phyloP scores from a whole-genome alignment of 441 rosid species.

The Eutrema salsugineum region DNA sequence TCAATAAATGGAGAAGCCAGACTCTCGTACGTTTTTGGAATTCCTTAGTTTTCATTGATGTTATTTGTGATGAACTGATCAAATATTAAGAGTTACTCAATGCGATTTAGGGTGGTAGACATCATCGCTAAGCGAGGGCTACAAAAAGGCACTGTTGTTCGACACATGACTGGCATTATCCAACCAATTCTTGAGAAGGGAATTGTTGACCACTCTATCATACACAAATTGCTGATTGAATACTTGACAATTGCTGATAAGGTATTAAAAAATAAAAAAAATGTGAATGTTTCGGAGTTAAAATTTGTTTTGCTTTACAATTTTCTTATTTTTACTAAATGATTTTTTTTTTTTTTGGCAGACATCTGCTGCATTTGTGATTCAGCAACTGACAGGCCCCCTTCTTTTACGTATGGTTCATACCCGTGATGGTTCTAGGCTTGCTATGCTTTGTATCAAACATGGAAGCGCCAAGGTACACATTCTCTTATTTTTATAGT shows the following conservation, averaged over 20 bases:
- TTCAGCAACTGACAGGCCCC: conserved; percentile 75
- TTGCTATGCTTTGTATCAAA: conserved; percentile 81
- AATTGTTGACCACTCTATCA: conserved; percentile 82
- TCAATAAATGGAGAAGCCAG: not conserved
- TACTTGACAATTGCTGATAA: conserved; percentile 77
- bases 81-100: not conserved
- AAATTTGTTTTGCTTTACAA: not conserved
- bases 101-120: conserved; percentile 65
- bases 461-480: conserved; percentile 93
- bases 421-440: conserved; percentile 89
- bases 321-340: conserved; percentile 19
- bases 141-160: conserved; percentile 57
- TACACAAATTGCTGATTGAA: conserved; percentile 74
- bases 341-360: conserved; percentile 24
- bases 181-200: conserved; percentile 97
- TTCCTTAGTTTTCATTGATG: not conserved
- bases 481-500: not conserved
- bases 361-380: conserved; percentile 77
- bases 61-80: not conserved
- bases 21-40: not conserved
- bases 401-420: conserved; percentile 94
- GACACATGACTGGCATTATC: conserved; percentile 73
- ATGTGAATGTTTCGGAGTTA: not conserved
- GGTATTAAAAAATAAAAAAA: conserved; percentile 47
- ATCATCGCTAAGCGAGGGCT: conserved; percentile 68